Base-by-base conservation (phyloP, 2,329 filamentous ascomycete species). In the Cordyceps javanica region DNA sequence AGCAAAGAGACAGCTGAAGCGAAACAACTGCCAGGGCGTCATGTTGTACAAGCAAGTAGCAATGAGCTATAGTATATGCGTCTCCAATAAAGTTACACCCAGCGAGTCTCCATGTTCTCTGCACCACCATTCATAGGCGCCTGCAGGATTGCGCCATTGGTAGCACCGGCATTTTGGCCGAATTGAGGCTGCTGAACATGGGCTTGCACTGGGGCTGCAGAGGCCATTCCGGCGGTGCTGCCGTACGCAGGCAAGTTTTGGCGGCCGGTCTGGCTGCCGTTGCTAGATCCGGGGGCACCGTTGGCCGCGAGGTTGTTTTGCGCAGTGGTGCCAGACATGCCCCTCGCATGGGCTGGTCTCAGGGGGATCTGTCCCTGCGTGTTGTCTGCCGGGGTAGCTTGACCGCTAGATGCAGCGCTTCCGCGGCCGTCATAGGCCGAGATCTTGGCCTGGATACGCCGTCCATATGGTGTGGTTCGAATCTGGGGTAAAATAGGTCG, bases 361-460 rank as follows among this genome's bases (percentile, higher is more conserved):
- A 82, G 65, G 4, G 78, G 70, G 39, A 83, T 76, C 68, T 85
- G 82, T 14, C 80, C 79, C 59, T 80, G 75, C 1, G 78, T 78
- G 42, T 76, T 68, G 60, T 85, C 82, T 14, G 78, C 71, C 2
- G 81, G 78, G 16, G 80, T 81, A 11, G 71, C 71, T 64, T 82
- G 79, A 25, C 78, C 78, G 53, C 75, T 81, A 32, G 68, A 70
- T n/a, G 69, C 64, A 58, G 73, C 70, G 55, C 69, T 72, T 58
- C 70, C 73, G 52, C 75, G 75, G 59, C 71, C 76, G 62, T 87
- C 84, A 61, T 80, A 80, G 26, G 81, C 76, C 62, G 84, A 77
- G 58, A 99, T 89, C 80, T 97, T 97, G 69, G 88, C 88, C 69
- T 90, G 87, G 66, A 97, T 95, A 61, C 94, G 91, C 64, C 94